Percentiles rank a stretch among this genome's conserved stretches.
phyloP scores from a whole-genome alignment of 2,329 filamentous ascomycete species.

The Scedosporium dehoogii region DNA sequence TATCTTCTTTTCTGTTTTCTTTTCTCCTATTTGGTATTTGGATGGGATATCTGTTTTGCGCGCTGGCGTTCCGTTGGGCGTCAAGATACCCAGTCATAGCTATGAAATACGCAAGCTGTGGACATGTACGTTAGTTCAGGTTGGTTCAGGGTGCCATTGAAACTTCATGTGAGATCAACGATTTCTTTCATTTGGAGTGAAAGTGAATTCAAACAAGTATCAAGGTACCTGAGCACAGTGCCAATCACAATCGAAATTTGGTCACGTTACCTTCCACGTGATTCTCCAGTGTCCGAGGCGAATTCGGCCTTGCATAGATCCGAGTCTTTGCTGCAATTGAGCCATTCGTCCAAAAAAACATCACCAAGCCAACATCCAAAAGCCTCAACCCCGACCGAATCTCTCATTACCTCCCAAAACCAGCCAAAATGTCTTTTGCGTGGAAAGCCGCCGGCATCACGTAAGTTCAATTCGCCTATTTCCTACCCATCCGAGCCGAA shows the following conservation, averaged over 20 bases:
- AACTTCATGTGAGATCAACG: background rate
- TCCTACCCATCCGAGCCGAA: background rate
- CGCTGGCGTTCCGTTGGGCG: background rate
- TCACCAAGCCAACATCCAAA: constrained; percentile 4
- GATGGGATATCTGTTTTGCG: background rate
- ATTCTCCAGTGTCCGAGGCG: constrained; percentile 2
- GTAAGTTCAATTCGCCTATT: constrained; percentile 48
- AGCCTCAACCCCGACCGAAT: constrained; percentile 1
- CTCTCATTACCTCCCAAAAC: background rate
- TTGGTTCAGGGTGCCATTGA: background rate
- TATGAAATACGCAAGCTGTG: background rate
- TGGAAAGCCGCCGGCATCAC: constrained; percentile 98
- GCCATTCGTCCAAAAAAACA: constrained; percentile 3
- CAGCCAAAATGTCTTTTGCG: constrained; percentile 80
- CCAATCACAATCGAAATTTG: background rate
- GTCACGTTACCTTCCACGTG: background rate
- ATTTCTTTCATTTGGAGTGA: background rate
- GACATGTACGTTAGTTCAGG: background rate
- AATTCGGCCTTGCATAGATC: constrained; percentile 7
- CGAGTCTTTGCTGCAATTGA: constrained; percentile 1
- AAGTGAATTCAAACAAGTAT: background rate
- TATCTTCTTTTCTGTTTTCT: background rate
- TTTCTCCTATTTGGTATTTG: background rate
- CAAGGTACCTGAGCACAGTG: background rate
- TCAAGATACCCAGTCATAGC: constrained; percentile 1